Base-by-base conservation (phyloP, 768 basidiomycete species). In the Tulasnella sp. region DNA sequence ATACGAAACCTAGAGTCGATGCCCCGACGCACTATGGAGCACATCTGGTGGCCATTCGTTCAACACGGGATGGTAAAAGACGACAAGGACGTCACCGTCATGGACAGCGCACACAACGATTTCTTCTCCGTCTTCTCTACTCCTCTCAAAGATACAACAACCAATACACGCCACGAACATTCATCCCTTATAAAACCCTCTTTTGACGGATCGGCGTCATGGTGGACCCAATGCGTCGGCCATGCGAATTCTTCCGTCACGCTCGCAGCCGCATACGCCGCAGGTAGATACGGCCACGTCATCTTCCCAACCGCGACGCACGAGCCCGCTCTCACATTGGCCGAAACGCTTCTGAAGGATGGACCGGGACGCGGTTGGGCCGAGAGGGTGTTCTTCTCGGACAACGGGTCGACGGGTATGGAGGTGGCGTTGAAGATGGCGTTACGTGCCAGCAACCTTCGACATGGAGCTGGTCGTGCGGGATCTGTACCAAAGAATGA, bases 351-450 rank as follows among this genome's bases (percentile, higher is more conserved):
- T 21, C 70, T 94, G 17, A 68, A 74, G 25, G 67, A 78, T 24
- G 89, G 87, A 1, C 92, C 93, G 2, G 94, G 94, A 0, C 78
- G 76, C 60, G 87, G 85, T 1, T 98, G 94, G 94, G 94, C 94
- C 1, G 78, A 81, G 7, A 80, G 90, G 19, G 94, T 82, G 2
- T 97, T 94, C 73, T 91, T 87, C 71, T 89, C 88, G 4, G 94
- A 98, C 67, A 86, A 98, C 64, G 94, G 94, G 12, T 90, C 91
- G 21, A 97, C 94, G 0, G 94, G 84, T 5, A 93, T 94, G 83
- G 94, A 97, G 69, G 85, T 94, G n/a, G 94, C 91, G 10, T 72
- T 98, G 60, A 98, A 98, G 71, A 97, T 98, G 94, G 94, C 91
- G 0, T 71, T 97, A 44, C 78, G 92, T 24, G 81, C 84, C 1